Base-by-base conservation (phyloP, 345 rosid species). In the Rubroshorea leprosula region DNA sequence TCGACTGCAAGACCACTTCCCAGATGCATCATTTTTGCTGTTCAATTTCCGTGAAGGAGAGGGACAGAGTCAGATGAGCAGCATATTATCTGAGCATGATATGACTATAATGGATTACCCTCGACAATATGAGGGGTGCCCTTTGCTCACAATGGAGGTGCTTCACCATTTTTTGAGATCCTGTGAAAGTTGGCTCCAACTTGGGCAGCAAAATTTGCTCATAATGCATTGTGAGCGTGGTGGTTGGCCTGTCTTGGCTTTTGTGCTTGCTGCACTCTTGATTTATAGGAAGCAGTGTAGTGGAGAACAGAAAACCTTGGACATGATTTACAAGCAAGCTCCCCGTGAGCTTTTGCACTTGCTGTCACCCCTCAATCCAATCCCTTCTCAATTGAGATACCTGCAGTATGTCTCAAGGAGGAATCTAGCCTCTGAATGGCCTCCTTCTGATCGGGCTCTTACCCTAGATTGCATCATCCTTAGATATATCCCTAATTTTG, bases 61-160 rank as follows among this genome's bases (percentile, higher is more conserved):
- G 48, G 71, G 73, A 31, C 87, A 58, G 39, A 86, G 83, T 67
- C 71, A 68, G 26, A 65, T 89, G 62, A 76, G 86, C 19, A 76
- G 78, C 50, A 62, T 83, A 13, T 63, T 92, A 54, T 84, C 91
- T 38, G 81, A 83, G 65, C 73, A 78, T 66, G 91, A 82, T 73
- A 80, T 84, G 77, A 89, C 97, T 18, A 78, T 89, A 54, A 89
- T 92, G 98, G 98, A 92, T 79, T 92, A 92, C 65, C 98, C 98
- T 72, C 80, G 82, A 64, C 95, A 89, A 52, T 89, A 89, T 16
- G 94, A 92, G 70, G 95, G 97, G 45, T 92, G 95, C 68, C 96
- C 96, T 0, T 51, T 92, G 67, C 78, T 92, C 45, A 72, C 83
- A 51, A 84, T 89, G 78, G 98, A 92, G 78, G 68, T 86, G 63